Percentiles rank a stretch among this genome's conserved stretches.
Conservation (phyloP, 805 yeast genomes). For the Nakazawaea ambrosiae region DNA sequence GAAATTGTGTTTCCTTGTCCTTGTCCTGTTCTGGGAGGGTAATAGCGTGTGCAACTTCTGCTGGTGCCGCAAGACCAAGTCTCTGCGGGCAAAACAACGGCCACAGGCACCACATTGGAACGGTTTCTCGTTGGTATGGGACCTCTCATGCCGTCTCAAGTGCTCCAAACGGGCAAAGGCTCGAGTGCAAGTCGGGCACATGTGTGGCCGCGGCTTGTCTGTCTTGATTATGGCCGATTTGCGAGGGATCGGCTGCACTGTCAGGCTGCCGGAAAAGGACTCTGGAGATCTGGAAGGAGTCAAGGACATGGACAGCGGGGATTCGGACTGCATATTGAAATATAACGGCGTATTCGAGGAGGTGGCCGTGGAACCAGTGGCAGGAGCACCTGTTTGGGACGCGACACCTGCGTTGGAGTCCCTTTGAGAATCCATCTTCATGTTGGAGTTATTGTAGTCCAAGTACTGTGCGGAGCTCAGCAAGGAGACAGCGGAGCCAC, state of each 20-base stretch:
- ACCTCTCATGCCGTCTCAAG: slow-evolving; percentile 85
- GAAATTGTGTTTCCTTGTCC: slow-evolving; percentile 23
- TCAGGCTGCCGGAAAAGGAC: background rate
- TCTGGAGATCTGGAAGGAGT: slow-evolving; percentile 5
- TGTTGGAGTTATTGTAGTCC: no score
- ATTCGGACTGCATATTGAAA: background rate
- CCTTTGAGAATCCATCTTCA: no score
- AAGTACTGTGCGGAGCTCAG: no score
- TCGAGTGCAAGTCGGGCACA: slow-evolving; percentile 85
- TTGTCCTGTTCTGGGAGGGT: slow-evolving; percentile 29
- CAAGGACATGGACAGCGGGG: slow-evolving; percentile 2
- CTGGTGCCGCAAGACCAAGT: slow-evolving; percentile 84
- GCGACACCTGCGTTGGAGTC: no score
- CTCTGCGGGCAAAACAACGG: slow-evolving; percentile 89
- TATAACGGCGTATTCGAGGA: background rate
- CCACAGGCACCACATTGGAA: slow-evolving; percentile 96
- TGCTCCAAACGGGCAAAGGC: slow-evolving; percentile 96
- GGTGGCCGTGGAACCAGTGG: no score
- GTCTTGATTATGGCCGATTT: slow-evolving; percentile 80
- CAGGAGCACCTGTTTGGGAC: no score
- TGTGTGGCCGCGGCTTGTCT: slow-evolving; percentile 90
- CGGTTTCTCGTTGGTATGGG: slow-evolving; percentile 95
- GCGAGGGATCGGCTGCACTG: slow-evolving; percentile 61
- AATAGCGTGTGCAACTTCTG: slow-evolving; percentile 75
- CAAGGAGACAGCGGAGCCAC: no score